Percentiles rank a stretch among this genome's conserved stretches.
phyloP scores from a whole-genome alignment of 352 stramenopile species.

The Peronosclerospora sorghi region DNA sequence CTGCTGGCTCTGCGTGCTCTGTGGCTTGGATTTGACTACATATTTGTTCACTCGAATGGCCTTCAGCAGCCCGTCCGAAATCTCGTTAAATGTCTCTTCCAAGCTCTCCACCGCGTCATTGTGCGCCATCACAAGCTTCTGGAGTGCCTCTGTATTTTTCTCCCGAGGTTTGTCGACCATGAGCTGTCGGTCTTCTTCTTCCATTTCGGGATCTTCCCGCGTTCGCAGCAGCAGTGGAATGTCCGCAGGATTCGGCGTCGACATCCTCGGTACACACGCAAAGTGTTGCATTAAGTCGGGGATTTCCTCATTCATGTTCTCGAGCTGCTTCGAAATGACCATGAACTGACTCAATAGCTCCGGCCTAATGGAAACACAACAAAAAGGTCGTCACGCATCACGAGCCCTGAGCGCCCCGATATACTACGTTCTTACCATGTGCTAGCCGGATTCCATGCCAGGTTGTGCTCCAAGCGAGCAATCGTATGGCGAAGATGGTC shows the following conservation, averaged over 20 bases:
- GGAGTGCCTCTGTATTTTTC: slow-evolving; percentile 52
- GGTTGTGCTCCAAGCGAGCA: slow-evolving; percentile 57
- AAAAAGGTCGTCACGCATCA: neutral
- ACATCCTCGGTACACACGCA: slow-evolving; percentile 72
- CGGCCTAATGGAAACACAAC: slow-evolving; percentile 24
- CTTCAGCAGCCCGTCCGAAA: slow-evolving; percentile 76
- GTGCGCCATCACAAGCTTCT: slow-evolving; percentile 50
- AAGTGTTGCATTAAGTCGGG: slow-evolving; percentile 79
- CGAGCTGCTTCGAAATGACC: slow-evolving; percentile 79
- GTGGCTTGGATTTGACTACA: slow-evolving; percentile 64
- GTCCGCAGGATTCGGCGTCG: slow-evolving; percentile 62
- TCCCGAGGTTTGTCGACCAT: slow-evolving; percentile 56
- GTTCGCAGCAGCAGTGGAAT: slow-evolving; percentile 71
- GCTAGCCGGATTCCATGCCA: slow-evolving; percentile 70
- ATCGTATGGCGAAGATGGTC: slow-evolving; percentile 76
- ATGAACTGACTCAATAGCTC: slow-evolving; percentile 79
- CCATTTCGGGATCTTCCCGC: slow-evolving; percentile 80
- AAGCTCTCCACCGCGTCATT: slow-evolving; percentile 70
- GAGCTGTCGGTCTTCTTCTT: slow-evolving; percentile 66
- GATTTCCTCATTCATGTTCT: slow-evolving; percentile 86
- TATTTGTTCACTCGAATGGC: slow-evolving; percentile 80
- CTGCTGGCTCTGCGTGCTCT: slow-evolving; percentile 62
- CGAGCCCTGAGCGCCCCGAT: neutral
- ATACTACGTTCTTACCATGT: slow-evolving; percentile 37
- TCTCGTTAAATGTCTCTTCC: slow-evolving; percentile 77